phyloP scores from a whole-genome alignment of 805 yeast genomes.

The Kodamaea kaohsiungensis region DNA sequence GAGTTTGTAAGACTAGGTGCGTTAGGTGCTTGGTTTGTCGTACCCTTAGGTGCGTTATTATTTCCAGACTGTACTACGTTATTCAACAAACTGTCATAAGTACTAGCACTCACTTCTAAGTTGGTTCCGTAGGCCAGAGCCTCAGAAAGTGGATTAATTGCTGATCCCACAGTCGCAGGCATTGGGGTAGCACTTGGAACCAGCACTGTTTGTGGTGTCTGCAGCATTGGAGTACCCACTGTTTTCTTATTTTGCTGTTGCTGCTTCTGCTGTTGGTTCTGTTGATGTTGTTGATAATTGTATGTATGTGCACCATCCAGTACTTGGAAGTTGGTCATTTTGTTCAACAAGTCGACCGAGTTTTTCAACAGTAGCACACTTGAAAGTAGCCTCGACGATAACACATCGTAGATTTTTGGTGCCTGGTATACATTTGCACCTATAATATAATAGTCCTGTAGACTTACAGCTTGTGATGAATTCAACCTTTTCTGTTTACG shows the following conservation, averaged over 20 bases:
- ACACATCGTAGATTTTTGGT: constrained; percentile 70
- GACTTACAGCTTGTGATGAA: constrained; percentile 50
- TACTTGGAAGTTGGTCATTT: constrained; percentile 32
- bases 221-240: constrained; percentile 12
- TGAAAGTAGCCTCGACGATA: constrained; percentile 63
- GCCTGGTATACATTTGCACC: constrained; percentile 94
- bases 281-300: constrained; percentile 13
- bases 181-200: constrained; percentile 12
- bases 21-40: constrained; percentile 3
- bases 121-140: constrained; percentile 11
- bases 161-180: constrained; percentile 13
- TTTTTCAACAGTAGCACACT: constrained; percentile 37
- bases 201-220: constrained; percentile 19
- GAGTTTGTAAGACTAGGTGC: not conserved
- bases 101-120: constrained; percentile 28
- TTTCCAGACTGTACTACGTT: constrained; percentile 20
- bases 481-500: constrained; percentile 72
- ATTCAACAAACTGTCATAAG: constrained; percentile 33
- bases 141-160: constrained; percentile 9
- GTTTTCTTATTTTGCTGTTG: constrained; percentile 7
- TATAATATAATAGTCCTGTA: constrained; percentile 82
- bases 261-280: constrained; percentile 8
- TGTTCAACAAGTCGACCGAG: constrained; percentile 33
- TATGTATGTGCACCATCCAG: constrained; percentile 38
- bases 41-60: not conserved